Evolutionary conservation across 2,329 filamentous ascomycete species (phyloP).

Genomic region (Neodidymelliopsis sp.): DNA sequence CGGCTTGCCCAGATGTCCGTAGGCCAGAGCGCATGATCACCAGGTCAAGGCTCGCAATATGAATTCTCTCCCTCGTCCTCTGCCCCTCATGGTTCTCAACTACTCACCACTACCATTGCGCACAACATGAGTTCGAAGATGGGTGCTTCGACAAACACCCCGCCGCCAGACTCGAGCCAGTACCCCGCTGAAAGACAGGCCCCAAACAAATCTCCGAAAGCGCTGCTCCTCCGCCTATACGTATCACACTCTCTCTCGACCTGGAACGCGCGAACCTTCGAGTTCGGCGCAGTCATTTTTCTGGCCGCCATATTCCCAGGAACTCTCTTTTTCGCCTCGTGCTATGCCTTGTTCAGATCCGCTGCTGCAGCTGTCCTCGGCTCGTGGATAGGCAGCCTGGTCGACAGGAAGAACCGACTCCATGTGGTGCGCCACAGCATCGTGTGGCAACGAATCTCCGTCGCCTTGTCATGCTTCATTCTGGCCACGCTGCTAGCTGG

Average conservation of each 20-base stretch:
- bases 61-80: slow-evolving; percentile 2
- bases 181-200: slow-evolving; percentile 10
- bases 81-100: slow-evolving; percentile 9
- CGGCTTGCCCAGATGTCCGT: slow-evolving; percentile 18
- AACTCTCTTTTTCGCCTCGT: slow-evolving; percentile 70
- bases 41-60: slow-evolving; percentile 15
- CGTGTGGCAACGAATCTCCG: slow-evolving; percentile 45
- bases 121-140: slow-evolving; percentile 13
- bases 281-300: slow-evolving; percentile 60
- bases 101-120: slow-evolving; percentile 2
- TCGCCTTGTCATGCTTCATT: slow-evolving; percentile 43
- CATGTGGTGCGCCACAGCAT: slow-evolving; percentile 52
- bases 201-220: slow-evolving; percentile 14
- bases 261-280: slow-evolving; percentile 59
- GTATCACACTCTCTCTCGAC: slow-evolving; percentile 57
- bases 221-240: slow-evolving; percentile 50
- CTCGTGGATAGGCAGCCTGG: slow-evolving; percentile 63
- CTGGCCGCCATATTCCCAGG: slow-evolving; percentile 55
- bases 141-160: slow-evolving; percentile 9
- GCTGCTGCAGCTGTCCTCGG: slow-evolving; percentile 66
- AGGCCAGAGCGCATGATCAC: slow-evolving; percentile 19
- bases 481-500: slow-evolving; percentile 29
- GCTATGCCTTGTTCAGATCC: slow-evolving; percentile 72
- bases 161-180: slow-evolving; percentile 2
- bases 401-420: slow-evolving; percentile 62